Evolutionary conservation across 2,329 filamentous ascomycete genomes (phyloP).

Genomic region (Zymoseptoria brevis): DNA sequence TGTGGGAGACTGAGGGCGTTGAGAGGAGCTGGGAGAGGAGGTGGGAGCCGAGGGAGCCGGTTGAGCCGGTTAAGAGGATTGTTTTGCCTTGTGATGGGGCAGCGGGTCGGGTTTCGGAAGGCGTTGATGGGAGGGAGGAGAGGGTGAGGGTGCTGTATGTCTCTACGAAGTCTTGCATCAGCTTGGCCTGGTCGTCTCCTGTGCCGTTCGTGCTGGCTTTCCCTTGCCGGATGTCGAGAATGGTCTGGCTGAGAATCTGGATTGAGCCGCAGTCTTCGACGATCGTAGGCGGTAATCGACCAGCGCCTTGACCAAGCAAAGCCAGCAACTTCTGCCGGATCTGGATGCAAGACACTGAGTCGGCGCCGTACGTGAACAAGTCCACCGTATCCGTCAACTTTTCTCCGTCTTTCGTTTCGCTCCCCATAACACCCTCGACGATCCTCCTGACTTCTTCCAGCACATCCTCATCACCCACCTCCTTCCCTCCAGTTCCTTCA

Average conservation of each 20-base stretch:
- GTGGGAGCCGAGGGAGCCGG: constrained; percentile 46
- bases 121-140: background rate
- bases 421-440: constrained; percentile 18
- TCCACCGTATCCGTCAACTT: constrained; percentile 32
- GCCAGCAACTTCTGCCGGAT: constrained; percentile 36
- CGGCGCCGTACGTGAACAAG: constrained; percentile 51
- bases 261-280: constrained; percentile 54
- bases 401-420: background rate
- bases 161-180: constrained; percentile 42
- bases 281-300: constrained; percentile 47
- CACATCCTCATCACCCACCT: constrained; percentile 30
- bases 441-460: constrained; percentile 25
- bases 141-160: constrained; percentile 33
- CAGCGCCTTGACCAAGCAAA: constrained; percentile 29
- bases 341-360: constrained; percentile 52
- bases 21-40: constrained; percentile 41
- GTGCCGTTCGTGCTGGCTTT: constrained; percentile 18
- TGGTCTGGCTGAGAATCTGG: constrained; percentile 32
- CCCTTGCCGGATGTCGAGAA: constrained; percentile 35
- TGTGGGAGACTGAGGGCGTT: constrained; percentile 32
- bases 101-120: background rate
- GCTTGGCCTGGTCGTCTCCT: constrained; percentile 30
- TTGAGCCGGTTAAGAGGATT: constrained; percentile 43
- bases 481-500: constrained; percentile 12
- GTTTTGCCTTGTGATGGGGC: constrained; percentile 1